Percentiles rank a stretch among this genome's conserved stretches.
phyloP scores from a whole-genome alignment of 208 protist species.

The Porcisia hertigi region DNA sequence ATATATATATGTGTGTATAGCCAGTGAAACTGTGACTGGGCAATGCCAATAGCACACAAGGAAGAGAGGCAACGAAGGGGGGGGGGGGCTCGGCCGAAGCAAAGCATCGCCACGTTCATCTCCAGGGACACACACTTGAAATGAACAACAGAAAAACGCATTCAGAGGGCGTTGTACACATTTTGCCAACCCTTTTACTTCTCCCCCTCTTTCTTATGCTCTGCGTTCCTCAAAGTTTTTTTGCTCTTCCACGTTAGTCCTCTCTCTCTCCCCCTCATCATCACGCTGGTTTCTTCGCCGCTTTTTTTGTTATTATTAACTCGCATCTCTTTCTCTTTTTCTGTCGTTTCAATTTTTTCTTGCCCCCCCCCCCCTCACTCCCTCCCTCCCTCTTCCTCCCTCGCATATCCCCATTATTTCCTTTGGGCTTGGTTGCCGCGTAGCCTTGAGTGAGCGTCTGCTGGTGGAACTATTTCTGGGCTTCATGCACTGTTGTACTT shows the following conservation, averaged over 20 bases:
- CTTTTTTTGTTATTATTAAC: background rate
- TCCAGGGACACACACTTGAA: background rate
- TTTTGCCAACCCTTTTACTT: background rate
- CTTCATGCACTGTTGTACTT: no score
- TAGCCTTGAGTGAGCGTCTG: background rate
- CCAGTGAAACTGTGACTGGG: no score
- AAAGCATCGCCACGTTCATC: background rate
- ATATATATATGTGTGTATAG: background rate
- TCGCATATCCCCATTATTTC: background rate
- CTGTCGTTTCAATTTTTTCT: constrained; percentile 9
- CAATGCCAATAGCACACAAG: background rate
- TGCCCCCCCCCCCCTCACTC: background rate
- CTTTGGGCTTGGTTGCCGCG: background rate
- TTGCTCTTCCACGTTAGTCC: constrained; percentile 1
- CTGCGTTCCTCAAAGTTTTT: background rate
- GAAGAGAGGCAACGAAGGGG: background rate
- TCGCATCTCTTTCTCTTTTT: background rate
- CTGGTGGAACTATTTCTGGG: no score
- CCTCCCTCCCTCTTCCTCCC: background rate
- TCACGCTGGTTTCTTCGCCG: background rate
- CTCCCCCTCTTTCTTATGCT: constrained; percentile 1
- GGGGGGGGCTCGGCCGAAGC: background rate
- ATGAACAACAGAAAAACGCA: constrained; percentile 10
- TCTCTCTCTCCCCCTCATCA: constrained; percentile 18
- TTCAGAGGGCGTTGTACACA: background rate